Base-by-base conservation (phyloP, 2,329 filamentous ascomycete genomes). In the Atkinsonella hypoxylon region DNA sequence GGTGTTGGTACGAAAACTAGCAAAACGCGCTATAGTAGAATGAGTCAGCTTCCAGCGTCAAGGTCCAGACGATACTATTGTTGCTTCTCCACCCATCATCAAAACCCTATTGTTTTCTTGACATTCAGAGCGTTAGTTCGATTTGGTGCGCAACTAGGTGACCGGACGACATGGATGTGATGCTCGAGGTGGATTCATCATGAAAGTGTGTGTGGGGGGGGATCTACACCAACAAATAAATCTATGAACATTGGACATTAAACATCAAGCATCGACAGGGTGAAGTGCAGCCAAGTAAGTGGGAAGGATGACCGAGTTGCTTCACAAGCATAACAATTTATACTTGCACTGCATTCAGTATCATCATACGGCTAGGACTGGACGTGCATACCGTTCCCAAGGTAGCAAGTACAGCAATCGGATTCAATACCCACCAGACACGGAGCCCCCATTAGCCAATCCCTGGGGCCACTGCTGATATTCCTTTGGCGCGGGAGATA, bases 61-160 rank as follows among this genome's bases (percentile, higher is more conserved):
- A 49, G 30, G 17, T 39, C 26, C 15, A 18, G 22, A 46, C 22
- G 32, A 41, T 18, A n/a, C 26, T 26, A 26, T 20, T 32, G 17
- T 51, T 30, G 22, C 40, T 45, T 17, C 50, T 45, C 50, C 50
- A 48, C 41, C 22, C 22, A 41, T 39, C 34, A 51, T 32, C 30
- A 46, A 43, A 30, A 20, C n/a, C 42, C 45, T 48, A 48, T 40
- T 40, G 22, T 48, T 48, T 38, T 38, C 45, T 39, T 41, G 46
- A 38, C 38, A 15, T 26, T 41, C 22, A 36, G 11, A 36, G 34
- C 7, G 18, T 22, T n/a, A 41, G n/a, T 31, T 41, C 11, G 6
- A 26, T n/a, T 40, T 32, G 47, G 18, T 48, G 47, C 26, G 39
- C 31, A 42, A 15, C 17, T 34, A n/a, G 15, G 38, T 34, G 20